Base-by-base conservation (phyloP, 2,329 filamentous ascomycete genomes). In the Taxawa tesnikishii region DNA sequence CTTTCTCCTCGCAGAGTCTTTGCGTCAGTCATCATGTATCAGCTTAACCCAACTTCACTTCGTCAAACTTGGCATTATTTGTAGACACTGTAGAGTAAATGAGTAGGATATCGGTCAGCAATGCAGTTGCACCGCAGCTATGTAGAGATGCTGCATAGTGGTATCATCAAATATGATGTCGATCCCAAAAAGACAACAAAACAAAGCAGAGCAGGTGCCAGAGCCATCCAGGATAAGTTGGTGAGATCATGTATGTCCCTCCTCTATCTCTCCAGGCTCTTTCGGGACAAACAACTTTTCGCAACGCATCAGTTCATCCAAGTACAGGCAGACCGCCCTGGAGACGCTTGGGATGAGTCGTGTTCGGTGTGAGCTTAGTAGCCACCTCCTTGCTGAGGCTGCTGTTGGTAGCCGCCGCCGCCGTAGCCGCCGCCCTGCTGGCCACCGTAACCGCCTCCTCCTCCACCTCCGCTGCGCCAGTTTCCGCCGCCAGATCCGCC, bases 401-500 rank as follows among this genome's bases (percentile, higher is more conserved):
- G 29, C 28, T 35, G 33, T 16, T 16, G 19, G 26, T 37, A 37
- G 19, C 30, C 29, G 4, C 31, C 34, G 26, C 30, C 34, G 34
- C 24, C 31, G 29, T 31, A 31, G 26, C 43, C 37, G 26, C 39
- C 40, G 18, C 43, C 46, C 12, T 42, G 40, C 16, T 53, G 49
- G 33, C 45, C 44, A 11, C 46, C 46, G 24, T 48, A 48, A 33
- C 43, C 42, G 37, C 43, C 45, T 15, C 43, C 39, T 33, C 41
- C 33, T 14, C 38, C 45, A 17, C 45, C 41, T 32, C 45, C 44
- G 31, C 38, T 36, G 34, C 45, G 39, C 35, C 33, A 41, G 28
- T 32, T 40, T 30, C 33, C 35, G 29, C 36, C 34, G 17, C 37
- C 36, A 29, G n/a, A n/a, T n/a, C 33, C 37, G 23, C 43, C 42